phyloP scores from a whole-genome alignment of 2,329 filamentous ascomycete genomes.

The Fusarium sp. region DNA sequence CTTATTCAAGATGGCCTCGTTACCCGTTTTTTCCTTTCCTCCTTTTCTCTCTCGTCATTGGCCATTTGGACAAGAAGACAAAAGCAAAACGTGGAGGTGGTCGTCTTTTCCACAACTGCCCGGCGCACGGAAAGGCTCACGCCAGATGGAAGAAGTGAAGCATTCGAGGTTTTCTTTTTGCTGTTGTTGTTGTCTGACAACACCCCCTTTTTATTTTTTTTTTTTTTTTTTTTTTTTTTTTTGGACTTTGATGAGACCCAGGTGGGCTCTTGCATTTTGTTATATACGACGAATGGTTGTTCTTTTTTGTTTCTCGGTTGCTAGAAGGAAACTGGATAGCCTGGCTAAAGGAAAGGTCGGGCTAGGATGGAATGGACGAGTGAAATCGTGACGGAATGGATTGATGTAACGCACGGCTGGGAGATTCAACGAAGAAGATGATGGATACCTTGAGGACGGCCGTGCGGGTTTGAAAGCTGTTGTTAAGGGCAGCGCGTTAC shows the following conservation, averaged over 20 bases:
- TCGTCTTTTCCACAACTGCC: conserved; percentile 17
- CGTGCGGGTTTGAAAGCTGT: conserved; percentile 1
- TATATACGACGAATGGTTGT: conserved; percentile 22
- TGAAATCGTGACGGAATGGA: conserved; percentile 2
- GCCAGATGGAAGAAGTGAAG: conserved; percentile 15
- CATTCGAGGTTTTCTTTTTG: neutral
- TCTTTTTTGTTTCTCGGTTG: conserved; percentile 7
- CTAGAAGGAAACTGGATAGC: conserved; percentile 10
- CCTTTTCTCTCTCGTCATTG: neutral
- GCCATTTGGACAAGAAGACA: conserved; percentile 36
- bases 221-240: neutral
- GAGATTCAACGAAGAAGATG: conserved; percentile 6
- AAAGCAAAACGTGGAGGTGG: conserved; percentile 27
- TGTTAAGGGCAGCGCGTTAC: neutral
- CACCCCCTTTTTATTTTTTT: neutral
- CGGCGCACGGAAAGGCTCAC: conserved; percentile 31
- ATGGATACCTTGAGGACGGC: neutral
- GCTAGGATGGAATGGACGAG: conserved; percentile 6
- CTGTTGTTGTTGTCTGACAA: neutral
- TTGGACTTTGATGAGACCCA: neutral
- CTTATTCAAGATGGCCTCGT: neutral
- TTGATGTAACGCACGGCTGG: conserved; percentile 12
- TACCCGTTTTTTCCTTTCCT: neutral
- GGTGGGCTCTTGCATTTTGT: conserved; percentile 1
- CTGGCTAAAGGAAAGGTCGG: neutral